Evolutionary conservation across 371 early-diverging fungal species (phyloP).

Genomic region (Cokeromyces recurvatus): DNA sequence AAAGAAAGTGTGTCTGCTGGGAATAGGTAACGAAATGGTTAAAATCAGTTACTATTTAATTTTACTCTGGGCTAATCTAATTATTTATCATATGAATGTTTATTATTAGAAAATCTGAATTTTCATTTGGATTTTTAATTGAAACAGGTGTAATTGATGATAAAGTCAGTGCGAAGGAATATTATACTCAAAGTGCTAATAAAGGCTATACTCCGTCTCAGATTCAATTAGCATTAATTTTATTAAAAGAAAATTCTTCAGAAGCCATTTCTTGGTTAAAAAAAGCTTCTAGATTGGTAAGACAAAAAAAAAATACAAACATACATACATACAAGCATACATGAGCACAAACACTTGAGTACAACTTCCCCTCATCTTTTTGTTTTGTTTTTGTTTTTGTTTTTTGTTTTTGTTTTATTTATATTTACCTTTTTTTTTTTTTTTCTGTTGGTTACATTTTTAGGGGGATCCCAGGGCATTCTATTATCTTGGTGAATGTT

Average conservation of each 20-base stretch:
- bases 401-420: no score
- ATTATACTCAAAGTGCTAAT: conserved; percentile 30
- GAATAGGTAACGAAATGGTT: conserved; percentile 10
- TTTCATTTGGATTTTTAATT: conserved; percentile 7
- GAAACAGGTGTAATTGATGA: conserved; percentile 23
- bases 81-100: background rate
- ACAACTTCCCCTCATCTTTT: conserved; percentile 5
- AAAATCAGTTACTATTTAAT: background rate
- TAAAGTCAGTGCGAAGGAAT: conserved; percentile 21
- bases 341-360: background rate
- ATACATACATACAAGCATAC: no score
- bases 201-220: conserved; percentile 41
- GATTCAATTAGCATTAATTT: conserved; percentile 29
- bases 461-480: conserved; percentile 34
- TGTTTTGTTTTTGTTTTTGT: conserved; percentile 2
- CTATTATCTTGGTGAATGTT: conserved; percentile 35
- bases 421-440: no score
- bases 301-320: conserved; percentile 1
- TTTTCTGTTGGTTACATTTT: no score
- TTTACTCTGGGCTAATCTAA: no score
- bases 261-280: conserved; percentile 39
- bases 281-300: conserved; percentile 33
- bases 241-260: conserved; percentile 19
- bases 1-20: conserved; percentile 13
- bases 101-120: conserved; percentile 15